Evolutionary conservation across 2,329 filamentous ascomycete genomes (phyloP).

Genomic region (Penicillium griseofulvum): DNA sequence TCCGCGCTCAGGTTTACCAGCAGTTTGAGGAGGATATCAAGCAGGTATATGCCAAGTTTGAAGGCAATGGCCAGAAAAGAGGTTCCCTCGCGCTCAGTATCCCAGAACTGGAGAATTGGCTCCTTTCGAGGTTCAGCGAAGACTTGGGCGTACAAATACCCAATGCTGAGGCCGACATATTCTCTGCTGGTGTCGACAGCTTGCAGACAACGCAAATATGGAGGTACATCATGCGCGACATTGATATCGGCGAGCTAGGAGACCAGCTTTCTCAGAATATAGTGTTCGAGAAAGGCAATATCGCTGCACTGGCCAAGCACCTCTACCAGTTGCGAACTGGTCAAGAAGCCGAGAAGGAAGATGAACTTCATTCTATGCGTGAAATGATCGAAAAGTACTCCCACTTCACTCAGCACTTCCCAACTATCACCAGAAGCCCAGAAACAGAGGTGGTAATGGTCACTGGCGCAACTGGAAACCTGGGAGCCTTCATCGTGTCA

Average conservation of each 20-base stretch:
- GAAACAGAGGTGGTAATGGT: conserved; percentile 42
- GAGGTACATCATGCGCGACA: conserved; percentile 49
- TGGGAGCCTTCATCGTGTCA: conserved; percentile 60
- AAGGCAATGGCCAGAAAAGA: conserved; percentile 39
- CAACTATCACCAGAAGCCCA: conserved; percentile 26
- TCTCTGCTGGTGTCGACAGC: conserved; percentile 57
- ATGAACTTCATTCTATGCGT: conserved; percentile 48
- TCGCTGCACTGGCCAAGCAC: conserved; percentile 48
- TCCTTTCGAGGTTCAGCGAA: conserved; percentile 40
- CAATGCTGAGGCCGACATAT: conserved; percentile 55
- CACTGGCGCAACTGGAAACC: conserved; percentile 65
- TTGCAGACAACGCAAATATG: conserved; percentile 59
- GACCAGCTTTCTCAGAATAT: conserved; percentile 55
- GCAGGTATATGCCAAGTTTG: conserved; percentile 44
- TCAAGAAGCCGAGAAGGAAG: conserved; percentile 29
- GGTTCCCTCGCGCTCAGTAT: conserved; percentile 17
- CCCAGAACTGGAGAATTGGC: conserved; percentile 37
- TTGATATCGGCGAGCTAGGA: conserved; percentile 47
- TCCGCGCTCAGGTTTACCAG: conserved; percentile 52
- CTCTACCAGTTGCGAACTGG: conserved; percentile 47
- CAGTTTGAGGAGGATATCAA: conserved; percentile 51
- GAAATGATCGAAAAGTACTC: conserved; percentile 50
- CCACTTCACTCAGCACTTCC: conserved; percentile 29
- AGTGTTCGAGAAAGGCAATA: conserved; percentile 57
- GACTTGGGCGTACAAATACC: conserved; percentile 20